A percentile compares a stretch with the other conserved stretches of the same genome.
These are phyloP conservation scores for Leptodermis oblonga DNA, from an alignment of 257 asterid genomes.

Conservation along the genomic window DNA sequence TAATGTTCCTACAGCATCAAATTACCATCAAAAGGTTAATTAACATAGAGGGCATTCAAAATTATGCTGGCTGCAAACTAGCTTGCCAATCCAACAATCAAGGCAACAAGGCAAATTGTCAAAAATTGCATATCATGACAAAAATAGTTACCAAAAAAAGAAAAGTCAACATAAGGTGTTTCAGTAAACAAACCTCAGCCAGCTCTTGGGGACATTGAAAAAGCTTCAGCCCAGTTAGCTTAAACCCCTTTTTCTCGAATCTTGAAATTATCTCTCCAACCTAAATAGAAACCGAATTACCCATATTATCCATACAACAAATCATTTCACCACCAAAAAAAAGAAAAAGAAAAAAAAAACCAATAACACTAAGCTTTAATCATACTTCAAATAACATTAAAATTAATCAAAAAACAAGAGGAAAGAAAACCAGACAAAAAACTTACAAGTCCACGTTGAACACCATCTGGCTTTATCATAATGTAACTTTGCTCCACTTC, in stretches of 20 bases:
- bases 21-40: neutral
- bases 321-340: neutral
- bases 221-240: constrained; percentile 78
- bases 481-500: constrained; percentile 77
- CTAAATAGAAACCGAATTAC: constrained; percentile 26
- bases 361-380: neutral
- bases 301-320: neutral
- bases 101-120: neutral
- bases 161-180: constrained; percentile 1
- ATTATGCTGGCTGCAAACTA: neutral
- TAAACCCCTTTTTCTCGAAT: constrained; percentile 93
- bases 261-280: constrained; percentile 88
- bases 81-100: neutral
- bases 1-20: constrained; percentile 64
- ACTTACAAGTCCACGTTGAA: constrained; percentile 88
- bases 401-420: neutral
- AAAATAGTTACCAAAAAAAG: neutral
- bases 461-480: constrained; percentile 97
- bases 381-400: neutral
- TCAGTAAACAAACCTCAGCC: constrained; percentile 62
- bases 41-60: neutral
- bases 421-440: neutral
- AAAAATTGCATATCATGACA: neutral
- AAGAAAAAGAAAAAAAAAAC: neutral
- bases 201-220: constrained; percentile 74